These are phyloP conservation scores for Pseudopyricularia cyperi DNA, from an alignment of 2,329 filamentous ascomycete genomes.

Conservation along the genomic window DNA sequence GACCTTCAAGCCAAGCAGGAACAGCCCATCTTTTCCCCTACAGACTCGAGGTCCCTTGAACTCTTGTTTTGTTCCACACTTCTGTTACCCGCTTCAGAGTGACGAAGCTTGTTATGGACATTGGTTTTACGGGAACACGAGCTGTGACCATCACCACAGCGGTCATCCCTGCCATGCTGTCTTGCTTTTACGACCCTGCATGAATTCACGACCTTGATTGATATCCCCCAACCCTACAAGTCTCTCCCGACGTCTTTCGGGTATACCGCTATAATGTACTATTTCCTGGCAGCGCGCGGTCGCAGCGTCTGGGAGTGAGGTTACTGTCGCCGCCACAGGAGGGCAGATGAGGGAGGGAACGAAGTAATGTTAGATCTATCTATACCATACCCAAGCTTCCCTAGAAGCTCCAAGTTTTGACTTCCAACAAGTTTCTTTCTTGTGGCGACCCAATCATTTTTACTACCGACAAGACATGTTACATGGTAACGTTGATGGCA, in stretches of 20 bases:
- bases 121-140: neutral
- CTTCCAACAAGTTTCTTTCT: too few relatives aligned
- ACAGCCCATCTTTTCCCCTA: slow-evolving; percentile 35
- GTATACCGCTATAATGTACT: neutral
- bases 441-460: too few relatives aligned
- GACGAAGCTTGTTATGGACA: neutral
- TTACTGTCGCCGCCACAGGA: neutral
- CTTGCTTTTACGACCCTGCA: neutral
- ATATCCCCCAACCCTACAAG: neutral
- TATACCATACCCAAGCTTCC: too few relatives aligned
- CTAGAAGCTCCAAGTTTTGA: too few relatives aligned
- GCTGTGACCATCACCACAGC: neutral
- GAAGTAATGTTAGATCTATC: too few relatives aligned
- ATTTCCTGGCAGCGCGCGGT: neutral
- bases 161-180: neutral
- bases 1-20: slow-evolving; percentile 33
- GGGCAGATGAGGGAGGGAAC: neutral
- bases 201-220: neutral
- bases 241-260: neutral
- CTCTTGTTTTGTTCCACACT: slow-evolving; percentile 30
- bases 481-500: too few relatives aligned
- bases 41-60: slow-evolving; percentile 31
- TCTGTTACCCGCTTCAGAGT: slow-evolving; percentile 18
- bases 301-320: neutral
- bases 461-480: too few relatives aligned